These are phyloP conservation scores for Trichoderma parareesei DNA, from an alignment of 495 filamentous ascomycete species.

Conservation along the genomic window DNA sequence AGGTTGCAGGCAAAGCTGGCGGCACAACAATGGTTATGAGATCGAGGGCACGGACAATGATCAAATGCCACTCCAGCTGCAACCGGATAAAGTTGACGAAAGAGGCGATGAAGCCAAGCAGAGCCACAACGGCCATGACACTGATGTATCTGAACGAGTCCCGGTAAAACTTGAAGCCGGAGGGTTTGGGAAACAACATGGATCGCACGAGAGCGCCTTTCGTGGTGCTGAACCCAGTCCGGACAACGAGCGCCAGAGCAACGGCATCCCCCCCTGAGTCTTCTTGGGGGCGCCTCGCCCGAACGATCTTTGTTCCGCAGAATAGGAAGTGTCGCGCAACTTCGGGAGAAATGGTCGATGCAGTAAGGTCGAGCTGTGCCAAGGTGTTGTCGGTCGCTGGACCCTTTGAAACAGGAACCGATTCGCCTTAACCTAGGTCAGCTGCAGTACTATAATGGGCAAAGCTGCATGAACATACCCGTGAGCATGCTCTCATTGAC, in stretches of 20 bases:
- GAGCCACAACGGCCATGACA: slow-evolving; percentile 88
- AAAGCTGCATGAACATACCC: slow-evolving; percentile 34
- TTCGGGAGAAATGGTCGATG: slow-evolving; percentile 69
- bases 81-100: slow-evolving; percentile 88
- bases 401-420: slow-evolving; percentile 88
- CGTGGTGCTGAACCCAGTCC: slow-evolving; percentile 95
- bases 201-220: slow-evolving; percentile 94
- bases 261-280: slow-evolving; percentile 78
- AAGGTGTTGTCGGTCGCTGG: slow-evolving; percentile 81
- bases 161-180: slow-evolving; percentile 94
- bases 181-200: slow-evolving; percentile 98
- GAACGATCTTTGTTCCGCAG: slow-evolving; percentile 89
- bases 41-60: slow-evolving; percentile 86
- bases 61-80: slow-evolving; percentile 73
- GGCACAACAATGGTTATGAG: slow-evolving; percentile 97
- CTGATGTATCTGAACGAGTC: slow-evolving; percentile 98
- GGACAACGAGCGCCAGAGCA: slow-evolving; percentile 81
- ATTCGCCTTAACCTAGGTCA: slow-evolving; percentile 58
- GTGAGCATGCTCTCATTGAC: slow-evolving; percentile 99
- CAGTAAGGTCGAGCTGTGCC: slow-evolving; percentile 59
- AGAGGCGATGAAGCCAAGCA: slow-evolving; percentile 80
- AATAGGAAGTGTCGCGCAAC: slow-evolving; percentile 86
- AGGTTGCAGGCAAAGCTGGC: slow-evolving; percentile 89
- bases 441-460: slow-evolving; percentile 17
- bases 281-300: slow-evolving; percentile 80